Evolutionary conservation across 1,284 basidiomycete genomes (phyloP), one percentile per base, ranked within the genome.

Genomic region (Ustilago cynodontis): DNA sequence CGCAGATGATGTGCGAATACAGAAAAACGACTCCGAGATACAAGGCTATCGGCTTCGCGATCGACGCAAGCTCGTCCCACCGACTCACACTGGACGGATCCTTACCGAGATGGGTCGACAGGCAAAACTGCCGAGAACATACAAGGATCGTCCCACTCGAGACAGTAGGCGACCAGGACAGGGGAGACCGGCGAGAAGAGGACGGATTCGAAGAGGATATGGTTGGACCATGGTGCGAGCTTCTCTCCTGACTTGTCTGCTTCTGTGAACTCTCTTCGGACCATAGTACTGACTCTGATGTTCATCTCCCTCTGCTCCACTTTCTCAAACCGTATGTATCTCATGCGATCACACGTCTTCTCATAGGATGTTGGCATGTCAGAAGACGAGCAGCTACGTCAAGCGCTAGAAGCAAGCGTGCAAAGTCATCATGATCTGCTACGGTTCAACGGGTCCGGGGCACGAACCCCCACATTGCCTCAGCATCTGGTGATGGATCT

Each of bases 381-480:
- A 9, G 75, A 78, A 53, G 75, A 78, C 56, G 75, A 78, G 43
- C 75, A 78, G 43, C 22, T 78, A n/a, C 71, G 75, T 8, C 75
- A 74, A 59, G 75, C 75, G 6, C 52, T 78, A 29, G 75, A 78
- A 43, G 75, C 75, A 7, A 78, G 75, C 20, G 75, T 78, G 10
- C 70, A 73, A 33, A 78, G 75, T 31, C 75, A 73, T n/a, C 64
- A 73, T 43, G 67, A 66, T 20, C 45, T 67, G 8, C 9, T 73
- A n/a, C 66, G 64, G 16, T 43, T 54, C 14, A 68, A 33, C 4
- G 71, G 62, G 1, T 65, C 66, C 2, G 75, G 71, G 20, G 65
- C 75, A 26, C 24, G 65, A 24, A 68, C 71, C 35, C 70, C 75
- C 6, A 53, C 71, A 10, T 49, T 78, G 9, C 67, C 75, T 0